Percentiles rank a stretch among this genome's conserved stretches.
Evolutionary conservation across 345 rosid genomes (phyloP).

Genomic region (Microcos paniculata): DNA sequence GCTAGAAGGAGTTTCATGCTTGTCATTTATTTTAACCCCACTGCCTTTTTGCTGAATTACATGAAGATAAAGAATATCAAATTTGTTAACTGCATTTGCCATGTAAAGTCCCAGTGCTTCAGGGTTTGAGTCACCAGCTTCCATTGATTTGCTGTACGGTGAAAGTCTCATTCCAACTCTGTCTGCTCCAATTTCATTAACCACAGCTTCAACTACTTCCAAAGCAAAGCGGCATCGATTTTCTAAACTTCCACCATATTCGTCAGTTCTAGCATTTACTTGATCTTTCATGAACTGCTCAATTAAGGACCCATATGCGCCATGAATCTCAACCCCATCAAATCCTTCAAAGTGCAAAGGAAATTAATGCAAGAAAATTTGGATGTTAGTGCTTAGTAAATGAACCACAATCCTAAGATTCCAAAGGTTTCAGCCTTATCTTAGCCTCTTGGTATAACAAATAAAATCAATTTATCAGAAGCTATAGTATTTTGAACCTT

Average conservation of each 20-base stretch:
- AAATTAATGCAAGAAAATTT: neutral
- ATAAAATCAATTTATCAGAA: neutral
- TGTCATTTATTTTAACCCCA: neutral
- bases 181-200: constrained; percentile 9
- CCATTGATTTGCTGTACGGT: neutral
- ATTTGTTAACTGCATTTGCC: neutral
- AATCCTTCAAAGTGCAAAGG: neutral
- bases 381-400: neutral
- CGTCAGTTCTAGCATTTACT: constrained; percentile 1
- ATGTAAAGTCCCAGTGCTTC: constrained; percentile 5
- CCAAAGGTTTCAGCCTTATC: neutral
- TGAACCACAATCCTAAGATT: neutral
- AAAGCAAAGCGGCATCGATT: neutral
- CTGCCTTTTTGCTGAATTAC: neutral
- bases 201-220: constrained; percentile 5
- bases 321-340: constrained; percentile 26
- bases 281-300: constrained; percentile 56
- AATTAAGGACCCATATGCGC: constrained; percentile 29
- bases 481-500: neutral
- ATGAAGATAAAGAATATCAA: neutral
- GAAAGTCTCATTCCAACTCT: constrained; percentile 5
- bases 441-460: neutral
- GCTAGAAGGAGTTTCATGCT: neutral
- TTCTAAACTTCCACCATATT: constrained; percentile 7
- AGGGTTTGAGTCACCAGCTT: neutral